Evolutionary conservation across 192 early-diverging fungal genomes (phyloP).

Genomic region (Umbelopsis isabellina): DNA sequence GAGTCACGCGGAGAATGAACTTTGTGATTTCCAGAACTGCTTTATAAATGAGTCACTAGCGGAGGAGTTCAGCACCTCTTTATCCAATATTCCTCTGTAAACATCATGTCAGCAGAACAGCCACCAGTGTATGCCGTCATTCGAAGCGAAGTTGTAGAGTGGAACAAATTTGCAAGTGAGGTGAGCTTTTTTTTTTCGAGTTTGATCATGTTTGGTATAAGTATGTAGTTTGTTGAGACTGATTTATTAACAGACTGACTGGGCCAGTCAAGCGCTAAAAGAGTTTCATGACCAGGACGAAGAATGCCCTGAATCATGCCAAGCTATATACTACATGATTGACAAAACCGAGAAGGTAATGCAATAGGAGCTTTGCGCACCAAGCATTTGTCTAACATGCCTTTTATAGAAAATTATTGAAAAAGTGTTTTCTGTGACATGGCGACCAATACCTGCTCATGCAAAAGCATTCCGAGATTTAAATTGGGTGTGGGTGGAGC

Average conservation of each 20-base stretch:
- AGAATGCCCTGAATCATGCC: background rate
- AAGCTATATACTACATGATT: background rate
- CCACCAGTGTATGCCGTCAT: too few species aligned
- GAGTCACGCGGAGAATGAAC: too few species aligned
- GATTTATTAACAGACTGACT: background rate
- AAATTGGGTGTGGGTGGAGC: slow-evolving; percentile 10
- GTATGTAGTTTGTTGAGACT: too few species aligned
- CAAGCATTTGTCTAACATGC: background rate
- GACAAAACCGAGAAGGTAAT: slow-evolving; percentile 12
- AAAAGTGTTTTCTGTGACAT: background rate
- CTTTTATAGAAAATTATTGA: slow-evolving; percentile 1
- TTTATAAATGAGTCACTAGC: too few species aligned
- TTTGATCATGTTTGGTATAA: too few species aligned
- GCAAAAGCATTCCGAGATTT: slow-evolving; percentile 7
- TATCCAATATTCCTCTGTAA: too few species aligned
- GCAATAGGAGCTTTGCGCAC: background rate
- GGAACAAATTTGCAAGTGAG: too few species aligned
- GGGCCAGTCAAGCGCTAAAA: background rate
- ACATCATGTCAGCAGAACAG: too few species aligned
- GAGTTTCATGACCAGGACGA: background rate
- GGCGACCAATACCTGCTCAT: background rate
- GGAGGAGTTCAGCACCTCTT: too few species aligned
- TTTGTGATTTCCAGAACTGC: too few species aligned
- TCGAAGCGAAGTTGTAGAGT: too few species aligned
- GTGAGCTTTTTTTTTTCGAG: too few species aligned